Conservation (phyloP, 73 alveolate genomes). For the Tetrahymena borealis region DNA sequence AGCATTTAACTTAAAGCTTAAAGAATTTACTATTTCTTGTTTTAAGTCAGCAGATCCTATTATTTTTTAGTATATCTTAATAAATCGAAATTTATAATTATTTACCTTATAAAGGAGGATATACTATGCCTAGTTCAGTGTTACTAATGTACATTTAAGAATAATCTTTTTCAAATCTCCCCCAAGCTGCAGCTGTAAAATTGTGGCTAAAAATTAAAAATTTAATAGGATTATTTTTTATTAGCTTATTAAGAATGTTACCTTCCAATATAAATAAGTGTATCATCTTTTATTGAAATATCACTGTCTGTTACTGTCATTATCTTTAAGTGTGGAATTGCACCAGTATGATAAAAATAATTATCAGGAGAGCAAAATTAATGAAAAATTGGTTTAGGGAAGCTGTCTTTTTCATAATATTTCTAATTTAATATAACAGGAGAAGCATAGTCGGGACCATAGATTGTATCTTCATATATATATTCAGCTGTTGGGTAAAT, state of each 20-base stretch:
- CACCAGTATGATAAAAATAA: conserved; percentile 35
- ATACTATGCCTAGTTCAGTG: conserved; percentile 31
- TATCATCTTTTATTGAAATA: conserved; percentile 6
- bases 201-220: not conserved
- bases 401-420: conserved; percentile 21
- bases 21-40: not conserved
- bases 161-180: conserved; percentile 27
- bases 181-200: conserved; percentile 43
- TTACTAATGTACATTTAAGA: conserved; percentile 20
- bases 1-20: not conserved
- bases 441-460: conserved; percentile 38
- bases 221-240: not conserved
- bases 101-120: conserved; percentile 17
- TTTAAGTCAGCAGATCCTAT: not conserved
- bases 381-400: conserved; percentile 18
- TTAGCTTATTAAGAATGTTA: not conserved
- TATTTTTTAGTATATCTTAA: not conserved
- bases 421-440: conserved; percentile 12
- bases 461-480: conserved; percentile 19
- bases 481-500: conserved; percentile 36
- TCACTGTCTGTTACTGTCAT: conserved; percentile 32
- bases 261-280: conserved; percentile 27
- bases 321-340: conserved; percentile 32
- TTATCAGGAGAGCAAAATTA: not conserved
- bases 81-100: not conserved